Evolutionary conservation across 441 rosid species (phyloP), one percentile per base, ranked within the genome.

Genomic region (Adansonia gregorii): DNA sequence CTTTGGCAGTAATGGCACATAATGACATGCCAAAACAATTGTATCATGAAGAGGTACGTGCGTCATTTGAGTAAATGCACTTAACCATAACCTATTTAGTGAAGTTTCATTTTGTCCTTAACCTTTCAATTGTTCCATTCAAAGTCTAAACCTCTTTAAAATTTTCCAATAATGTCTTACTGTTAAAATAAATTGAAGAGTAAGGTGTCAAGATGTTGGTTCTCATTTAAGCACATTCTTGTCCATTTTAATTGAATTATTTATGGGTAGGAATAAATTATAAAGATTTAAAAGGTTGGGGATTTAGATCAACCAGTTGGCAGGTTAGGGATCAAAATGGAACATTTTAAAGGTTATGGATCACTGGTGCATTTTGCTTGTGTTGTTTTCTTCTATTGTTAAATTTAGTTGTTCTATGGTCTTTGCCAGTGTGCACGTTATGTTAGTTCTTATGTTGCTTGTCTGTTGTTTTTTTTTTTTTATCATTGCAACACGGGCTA

Each of bases 11-110:
- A 82, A 90, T 96, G 97, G 92, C 98, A 46, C 89, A 93, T 82
- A 87, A 80, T 84, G 85, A 90, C 85, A 94, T 97, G 99, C 95
- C 99, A 56, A 94, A 94, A 85, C 99, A 91, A 86, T 91, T 97
- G 66, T 94, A 93, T 80, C 89, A 92, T 76, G 99, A 97, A 86
- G 99, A 94, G 99, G 99, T 94, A 77, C 68, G 72, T 81, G 65
- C 70, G 71, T 58, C 45, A 3, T 81, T 77, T 60, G 67, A 46
- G 45, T 58, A 15, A 35, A 35, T 35, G 56, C 51, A 4, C 31
- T 41, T 73, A 46, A 45, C 22, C 10, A 22, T 56, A n/a, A 22
- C 0, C 35, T 55, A 35, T 35, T 41, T 58, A 8, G 31, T 56
- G 66, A 39, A n/a, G 52, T 58, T 73, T 1, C 27, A 6, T 14